Conservation (phyloP, 208 protist species). For the Borovskyia barvae region DNA sequence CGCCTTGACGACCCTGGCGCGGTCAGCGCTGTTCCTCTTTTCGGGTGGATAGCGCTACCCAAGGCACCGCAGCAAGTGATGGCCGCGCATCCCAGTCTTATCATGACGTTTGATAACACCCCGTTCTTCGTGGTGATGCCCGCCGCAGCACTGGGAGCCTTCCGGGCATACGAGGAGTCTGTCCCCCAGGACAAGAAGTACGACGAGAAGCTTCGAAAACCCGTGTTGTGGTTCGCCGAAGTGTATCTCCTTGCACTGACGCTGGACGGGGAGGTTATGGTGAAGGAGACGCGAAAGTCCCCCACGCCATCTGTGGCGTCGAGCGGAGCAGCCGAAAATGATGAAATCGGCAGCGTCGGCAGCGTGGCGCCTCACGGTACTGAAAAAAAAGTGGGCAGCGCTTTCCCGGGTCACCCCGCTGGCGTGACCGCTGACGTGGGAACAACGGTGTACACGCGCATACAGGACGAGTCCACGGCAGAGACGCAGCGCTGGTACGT, state of each 20-base stretch:
- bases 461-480: neutral
- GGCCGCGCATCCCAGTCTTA: neutral
- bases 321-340: neutral
- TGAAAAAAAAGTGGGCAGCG: neutral
- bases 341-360: neutral
- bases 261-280: slow-evolving; percentile 25
- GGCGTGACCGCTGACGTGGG: neutral
- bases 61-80: neutral
- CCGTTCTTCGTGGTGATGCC: slow-evolving; percentile 32
- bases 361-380: neutral
- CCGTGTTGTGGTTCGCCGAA: slow-evolving; percentile 29
- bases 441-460: slow-evolving; percentile 14
- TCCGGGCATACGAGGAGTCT: slow-evolving; percentile 31
- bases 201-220: slow-evolving; percentile 45
- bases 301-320: neutral
- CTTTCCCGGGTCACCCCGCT: neutral
- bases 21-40: slow-evolving; percentile 16
- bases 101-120: slow-evolving; percentile 28
- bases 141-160: slow-evolving; percentile 22
- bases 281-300: slow-evolving; percentile 8
- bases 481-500: slow-evolving; percentile 31
- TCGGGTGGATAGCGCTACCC: slow-evolving; percentile 30
- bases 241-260: slow-evolving; percentile 42
- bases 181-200: slow-evolving; percentile 24
- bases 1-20: neutral